Percentiles rank a stretch among this genome's conserved stretches.
Evolutionary conservation across 2,329 filamentous ascomycete species (phyloP).

Genomic region (Stemphylium lycopersici): DNA sequence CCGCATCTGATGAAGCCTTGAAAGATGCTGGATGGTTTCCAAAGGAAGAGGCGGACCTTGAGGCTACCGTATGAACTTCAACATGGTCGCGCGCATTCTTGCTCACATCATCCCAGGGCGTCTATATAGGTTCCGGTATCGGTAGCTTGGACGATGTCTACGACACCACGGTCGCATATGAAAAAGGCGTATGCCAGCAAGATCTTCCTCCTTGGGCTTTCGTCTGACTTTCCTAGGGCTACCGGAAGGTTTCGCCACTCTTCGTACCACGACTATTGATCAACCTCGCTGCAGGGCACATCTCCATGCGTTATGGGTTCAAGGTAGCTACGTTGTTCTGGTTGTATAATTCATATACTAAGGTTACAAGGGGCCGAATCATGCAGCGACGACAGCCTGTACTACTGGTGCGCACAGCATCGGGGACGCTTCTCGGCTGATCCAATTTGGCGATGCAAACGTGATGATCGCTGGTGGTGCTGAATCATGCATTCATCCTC

Average conservation of each 20-base stretch:
- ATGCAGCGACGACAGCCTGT: constrained; percentile 91
- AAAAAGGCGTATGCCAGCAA: constrained; percentile 66
- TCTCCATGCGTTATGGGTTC: constrained; percentile 91
- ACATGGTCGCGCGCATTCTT: background rate
- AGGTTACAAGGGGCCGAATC: constrained; percentile 75
- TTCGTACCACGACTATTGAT: constrained; percentile 94
- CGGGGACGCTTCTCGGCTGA: constrained; percentile 91
- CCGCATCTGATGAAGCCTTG: constrained; percentile 84
- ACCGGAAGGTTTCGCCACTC: constrained; percentile 88
- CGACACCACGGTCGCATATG: constrained; percentile 77
- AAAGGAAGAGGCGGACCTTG: constrained; percentile 64
- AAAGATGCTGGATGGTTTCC: constrained; percentile 80
- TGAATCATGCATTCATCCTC: constrained; percentile 93
- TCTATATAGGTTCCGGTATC: constrained; percentile 94
- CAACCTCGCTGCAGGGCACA: constrained; percentile 92
- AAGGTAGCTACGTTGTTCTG: constrained; percentile 49
- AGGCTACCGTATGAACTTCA: constrained; percentile 65
- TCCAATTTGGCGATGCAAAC: constrained; percentile 87
- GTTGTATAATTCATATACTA: background rate
- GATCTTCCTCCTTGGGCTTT: background rate
- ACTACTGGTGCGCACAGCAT: constrained; percentile 95
- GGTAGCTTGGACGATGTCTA: constrained; percentile 93
- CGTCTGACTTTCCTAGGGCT: constrained; percentile 64
- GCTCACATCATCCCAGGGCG: constrained; percentile 60
- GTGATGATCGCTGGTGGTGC: constrained; percentile 96